Base-by-base conservation (phyloP, 1,284 basidiomycete genomes). In the Rhodotorula sp. region DNA sequence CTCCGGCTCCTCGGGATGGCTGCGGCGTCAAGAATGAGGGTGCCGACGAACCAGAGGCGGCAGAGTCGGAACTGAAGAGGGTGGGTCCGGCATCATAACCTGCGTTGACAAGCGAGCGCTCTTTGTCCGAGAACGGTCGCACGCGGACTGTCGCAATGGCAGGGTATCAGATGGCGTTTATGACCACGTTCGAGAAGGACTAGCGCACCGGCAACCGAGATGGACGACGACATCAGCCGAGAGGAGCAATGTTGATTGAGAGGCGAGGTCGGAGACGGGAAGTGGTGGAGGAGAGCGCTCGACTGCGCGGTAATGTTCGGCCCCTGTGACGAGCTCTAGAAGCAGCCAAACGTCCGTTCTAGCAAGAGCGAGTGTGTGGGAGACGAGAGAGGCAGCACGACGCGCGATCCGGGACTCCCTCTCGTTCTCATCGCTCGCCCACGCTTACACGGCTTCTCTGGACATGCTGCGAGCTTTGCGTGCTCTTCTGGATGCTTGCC, bases 41-140 rank as follows among this genome's bases (percentile, higher is more conserved):
- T n/a, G 57, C 19, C 8, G 55, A n/a, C 17, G 71, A 29, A 10
- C 62, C 52, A 5, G 71, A 24, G 8, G 60, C 51, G 27, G 59
- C n/a, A 1, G 62, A 53, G 60, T 73, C 72, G 2, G 70, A 59
- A 52, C 22, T 39, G 58, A 75, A 75, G 27, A 72, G 65, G 19
- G 65, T 47, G 1, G 74, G 74, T 19, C 64, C 72, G 47, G 47
- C 65, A 34, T 69, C 68, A 56, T 70, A 55, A 49, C 53, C 56
- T 30, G 66, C 58, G 59, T 67, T 68, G 51, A 96, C 86, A 62
- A 89, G 88, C 22, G 88, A 87, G 27, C 87, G 85, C 82, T 97
- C 94, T 84, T 87, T 90, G 61, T 87, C 68, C 36, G 89, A 90
- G 68, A 93, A 91, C 59, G 94, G 94, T 66, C 94, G 87, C 64